These are phyloP conservation scores for Amaranthus palmeri DNA, from an alignment of 148 eudicot species.

Conservation along the genomic window DNA sequence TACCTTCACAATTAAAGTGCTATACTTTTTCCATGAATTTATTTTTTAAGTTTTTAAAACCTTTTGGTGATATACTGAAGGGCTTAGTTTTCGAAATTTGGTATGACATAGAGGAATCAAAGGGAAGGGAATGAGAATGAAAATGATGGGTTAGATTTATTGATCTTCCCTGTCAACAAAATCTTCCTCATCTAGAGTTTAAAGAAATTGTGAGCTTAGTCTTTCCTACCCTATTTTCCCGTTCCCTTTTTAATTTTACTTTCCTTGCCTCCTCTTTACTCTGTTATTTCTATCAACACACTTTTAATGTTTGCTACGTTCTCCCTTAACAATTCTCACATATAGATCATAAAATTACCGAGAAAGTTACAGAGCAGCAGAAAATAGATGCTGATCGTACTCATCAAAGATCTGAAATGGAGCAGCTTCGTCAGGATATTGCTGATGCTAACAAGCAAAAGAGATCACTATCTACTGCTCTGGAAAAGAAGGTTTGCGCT, in stretches of 20 bases:
- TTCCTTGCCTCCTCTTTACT: not conserved
- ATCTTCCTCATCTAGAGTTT: too few species aligned
- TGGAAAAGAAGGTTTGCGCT: slow-evolving; percentile 68
- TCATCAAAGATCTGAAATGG: slow-evolving; percentile 79
- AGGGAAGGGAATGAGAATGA: too few species aligned
- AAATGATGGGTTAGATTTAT: too few species aligned
- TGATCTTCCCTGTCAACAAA: too few species aligned
- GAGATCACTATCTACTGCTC: slow-evolving; percentile 57
- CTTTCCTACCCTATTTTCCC: too few species aligned
- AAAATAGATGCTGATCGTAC: slow-evolving; percentile 87
- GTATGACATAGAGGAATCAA: not conserved
- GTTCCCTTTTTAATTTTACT: not conserved
- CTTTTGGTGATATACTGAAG: not conserved
- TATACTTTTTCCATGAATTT: not conserved
- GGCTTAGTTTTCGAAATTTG: not conserved
- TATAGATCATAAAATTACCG: slow-evolving; percentile 74
- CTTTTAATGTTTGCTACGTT: slow-evolving; percentile 13
- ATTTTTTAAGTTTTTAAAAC: slow-evolving; percentile 1
- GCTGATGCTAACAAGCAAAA: slow-evolving; percentile 81
- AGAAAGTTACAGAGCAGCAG: slow-evolving; percentile 86
- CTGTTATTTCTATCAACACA: not conserved
- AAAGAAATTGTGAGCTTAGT: too few species aligned
- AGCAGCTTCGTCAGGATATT: slow-evolving; percentile 77
- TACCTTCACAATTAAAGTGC: not conserved
- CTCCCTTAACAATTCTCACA: slow-evolving; percentile 60